These are phyloP conservation scores for Vachellia pachyceras DNA, from an alignment of 306 rosid genomes.

Conservation along the genomic window DNA sequence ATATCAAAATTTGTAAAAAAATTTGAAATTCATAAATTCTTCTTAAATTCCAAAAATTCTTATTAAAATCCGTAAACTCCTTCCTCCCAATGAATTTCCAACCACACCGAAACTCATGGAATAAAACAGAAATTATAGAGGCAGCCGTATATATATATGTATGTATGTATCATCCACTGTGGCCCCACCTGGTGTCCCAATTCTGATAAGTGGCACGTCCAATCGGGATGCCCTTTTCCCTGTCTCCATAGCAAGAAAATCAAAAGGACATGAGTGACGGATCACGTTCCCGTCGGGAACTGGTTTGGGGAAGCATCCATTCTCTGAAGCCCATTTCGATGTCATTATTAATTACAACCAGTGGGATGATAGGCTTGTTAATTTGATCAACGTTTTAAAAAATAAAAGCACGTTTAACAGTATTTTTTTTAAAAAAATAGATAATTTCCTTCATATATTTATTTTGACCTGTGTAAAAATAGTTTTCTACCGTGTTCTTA, in stretches of 20 bases:
- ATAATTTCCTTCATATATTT: too few species aligned
- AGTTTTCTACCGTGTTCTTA: too few species aligned
- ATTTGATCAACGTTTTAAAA: too few species aligned
- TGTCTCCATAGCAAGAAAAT: background rate
- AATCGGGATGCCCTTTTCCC: background rate
- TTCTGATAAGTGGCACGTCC: slow-evolving; percentile 39
- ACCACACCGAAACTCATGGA: too few species aligned
- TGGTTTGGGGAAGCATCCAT: background rate
- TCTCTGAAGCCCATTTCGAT: background rate
- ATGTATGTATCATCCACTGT: background rate
- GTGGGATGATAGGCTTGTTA: too few species aligned
- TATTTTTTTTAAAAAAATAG: too few species aligned
- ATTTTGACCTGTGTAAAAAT: too few species aligned
- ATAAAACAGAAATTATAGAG: slow-evolving; percentile 27
- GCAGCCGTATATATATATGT: background rate
- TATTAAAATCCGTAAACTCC: too few species aligned
- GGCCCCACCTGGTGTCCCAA: slow-evolving; percentile 35
- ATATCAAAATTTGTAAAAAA: too few species aligned
- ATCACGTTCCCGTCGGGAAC: background rate
- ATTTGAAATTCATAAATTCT: too few species aligned
- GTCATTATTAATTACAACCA: background rate
- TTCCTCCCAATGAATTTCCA: too few species aligned
- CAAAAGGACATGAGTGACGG: background rate
- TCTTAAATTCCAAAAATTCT: background rate
- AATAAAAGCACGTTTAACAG: too few species aligned